Conservation (phyloP, 352 stramenopile species). For the Stephanocyclus meneghinianus region DNA sequence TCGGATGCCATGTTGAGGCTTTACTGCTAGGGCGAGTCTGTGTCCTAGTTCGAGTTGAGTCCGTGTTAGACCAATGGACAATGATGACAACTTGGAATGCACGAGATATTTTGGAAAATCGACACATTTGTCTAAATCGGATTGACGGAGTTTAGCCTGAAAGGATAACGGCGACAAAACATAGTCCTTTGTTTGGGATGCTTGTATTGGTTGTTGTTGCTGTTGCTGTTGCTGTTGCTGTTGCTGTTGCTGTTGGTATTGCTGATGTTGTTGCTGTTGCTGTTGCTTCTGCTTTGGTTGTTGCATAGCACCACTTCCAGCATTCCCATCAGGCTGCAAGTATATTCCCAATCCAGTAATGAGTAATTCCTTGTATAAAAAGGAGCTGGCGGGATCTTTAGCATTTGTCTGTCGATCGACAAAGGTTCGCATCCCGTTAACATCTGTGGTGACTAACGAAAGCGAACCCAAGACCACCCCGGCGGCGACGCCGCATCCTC, state of each 20-base stretch:
- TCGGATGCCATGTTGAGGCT: slow-evolving; percentile 29
- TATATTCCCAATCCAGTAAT: slow-evolving; percentile 80
- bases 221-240: slow-evolving; percentile 12
- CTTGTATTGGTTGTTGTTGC: slow-evolving; percentile 13
- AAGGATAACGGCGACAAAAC: slow-evolving; percentile 78
- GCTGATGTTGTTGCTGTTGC: background rate
- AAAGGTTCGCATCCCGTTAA: slow-evolving; percentile 68
- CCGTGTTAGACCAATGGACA: slow-evolving; percentile 70
- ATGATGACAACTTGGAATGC: slow-evolving; percentile 68
- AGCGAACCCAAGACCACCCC: slow-evolving; percentile 73
- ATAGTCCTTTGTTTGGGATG: slow-evolving; percentile 49
- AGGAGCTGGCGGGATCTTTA: slow-evolving; percentile 50
- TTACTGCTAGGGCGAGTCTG: slow-evolving; percentile 53
- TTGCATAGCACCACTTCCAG: background rate
- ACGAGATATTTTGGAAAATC: slow-evolving; percentile 82
- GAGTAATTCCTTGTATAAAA: slow-evolving; percentile 76
- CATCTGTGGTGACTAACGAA: slow-evolving; percentile 73
- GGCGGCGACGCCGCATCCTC: slow-evolving; percentile 54
- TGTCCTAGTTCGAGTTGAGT: slow-evolving; percentile 77
- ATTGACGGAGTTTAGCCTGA: slow-evolving; percentile 72
- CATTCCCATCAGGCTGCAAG: slow-evolving; percentile 62
- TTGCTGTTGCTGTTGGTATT: background rate
- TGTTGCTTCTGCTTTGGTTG: background rate
- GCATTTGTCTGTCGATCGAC: slow-evolving; percentile 68
- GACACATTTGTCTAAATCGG: slow-evolving; percentile 66